A percentile compares a stretch with the other conserved stretches of the same genome.
Evolutionary conservation across 2,329 filamentous ascomycete species (phyloP).

Genomic region (Fusarium pseudograminearum): DNA sequence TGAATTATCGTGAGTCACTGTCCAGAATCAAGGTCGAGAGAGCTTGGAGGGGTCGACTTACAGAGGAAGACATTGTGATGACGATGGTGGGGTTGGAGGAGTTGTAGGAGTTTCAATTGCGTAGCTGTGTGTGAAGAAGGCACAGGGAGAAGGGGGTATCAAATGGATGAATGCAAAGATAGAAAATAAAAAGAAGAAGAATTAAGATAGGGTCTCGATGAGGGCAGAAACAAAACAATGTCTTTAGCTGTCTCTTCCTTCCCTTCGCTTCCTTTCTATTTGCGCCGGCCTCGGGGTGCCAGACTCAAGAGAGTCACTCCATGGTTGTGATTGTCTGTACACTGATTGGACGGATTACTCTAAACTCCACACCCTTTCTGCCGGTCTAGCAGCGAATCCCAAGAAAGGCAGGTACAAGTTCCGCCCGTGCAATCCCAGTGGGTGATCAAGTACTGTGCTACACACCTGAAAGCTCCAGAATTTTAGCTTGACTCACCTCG

Average conservation of each 20-base stretch:
- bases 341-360: conserved; percentile 40
- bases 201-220: neutral
- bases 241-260: neutral
- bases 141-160: neutral
- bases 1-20: conserved; percentile 48
- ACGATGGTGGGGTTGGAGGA: conserved; percentile 26
- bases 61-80: conserved; percentile 46
- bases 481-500: conserved; percentile 32
- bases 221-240: conserved; percentile 13
- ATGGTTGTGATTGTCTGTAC: conserved; percentile 41
- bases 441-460: conserved; percentile 16
- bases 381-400: conserved; percentile 24
- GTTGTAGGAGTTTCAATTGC: conserved; percentile 11
- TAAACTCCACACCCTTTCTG: conserved; percentile 26
- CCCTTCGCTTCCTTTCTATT: conserved; percentile 30
- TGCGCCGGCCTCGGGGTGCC: conserved; percentile 47
- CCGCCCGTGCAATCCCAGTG: conserved; percentile 7
- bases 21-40: conserved; percentile 22
- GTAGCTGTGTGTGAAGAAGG: neutral
- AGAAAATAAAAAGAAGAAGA: conserved; percentile 11
- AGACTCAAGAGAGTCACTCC: conserved; percentile 37
- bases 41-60: conserved; percentile 37
- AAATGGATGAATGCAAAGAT: neutral
- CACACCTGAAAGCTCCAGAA: neutral
- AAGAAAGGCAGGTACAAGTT: conserved; percentile 22